Evolutionary conservation across 768 basidiomycete genomes (phyloP).

Genomic region (Leccinum pellstonianum): DNA sequence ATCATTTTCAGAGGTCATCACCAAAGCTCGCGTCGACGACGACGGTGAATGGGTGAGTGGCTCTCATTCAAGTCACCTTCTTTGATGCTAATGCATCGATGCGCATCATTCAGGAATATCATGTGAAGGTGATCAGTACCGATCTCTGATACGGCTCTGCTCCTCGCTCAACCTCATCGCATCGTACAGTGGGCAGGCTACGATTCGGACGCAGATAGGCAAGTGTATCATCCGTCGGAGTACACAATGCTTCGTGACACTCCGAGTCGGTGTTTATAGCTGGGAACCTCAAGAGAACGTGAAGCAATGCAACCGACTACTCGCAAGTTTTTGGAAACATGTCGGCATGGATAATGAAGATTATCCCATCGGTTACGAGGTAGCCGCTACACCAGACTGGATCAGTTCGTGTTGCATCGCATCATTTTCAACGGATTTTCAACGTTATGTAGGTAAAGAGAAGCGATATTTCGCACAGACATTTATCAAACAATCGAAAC

Average conservation of each 20-base stretch:
- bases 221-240: slow-evolving; percentile 9
- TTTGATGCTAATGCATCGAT: neutral
- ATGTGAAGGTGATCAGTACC: slow-evolving; percentile 54
- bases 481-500: slow-evolving; percentile 23
- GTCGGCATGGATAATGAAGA: slow-evolving; percentile 57
- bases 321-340: slow-evolving; percentile 63
- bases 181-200: slow-evolving; percentile 66
- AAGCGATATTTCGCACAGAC: slow-evolving; percentile 36
- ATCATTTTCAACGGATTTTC: neutral
- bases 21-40: slow-evolving; percentile 51
- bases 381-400: slow-evolving; percentile 50
- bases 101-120: slow-evolving; percentile 50
- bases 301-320: slow-evolving; percentile 51
- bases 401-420: slow-evolving; percentile 44
- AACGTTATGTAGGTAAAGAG: slow-evolving; percentile 35
- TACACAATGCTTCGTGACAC: neutral
- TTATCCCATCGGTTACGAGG: slow-evolving; percentile 46
- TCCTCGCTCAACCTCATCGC: slow-evolving; percentile 5
- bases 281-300: slow-evolving; percentile 72
- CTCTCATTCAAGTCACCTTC: neutral
- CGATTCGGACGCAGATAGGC: slow-evolving; percentile 56
- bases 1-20: slow-evolving; percentile 53
- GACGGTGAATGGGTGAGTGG: slow-evolving; percentile 52
- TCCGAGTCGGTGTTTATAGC: slow-evolving; percentile 33
- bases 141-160: neutral